These are phyloP conservation scores for Aureobasidium sp. DNA, from an alignment of 2,329 filamentous ascomycete genomes.

Conservation along the genomic window DNA sequence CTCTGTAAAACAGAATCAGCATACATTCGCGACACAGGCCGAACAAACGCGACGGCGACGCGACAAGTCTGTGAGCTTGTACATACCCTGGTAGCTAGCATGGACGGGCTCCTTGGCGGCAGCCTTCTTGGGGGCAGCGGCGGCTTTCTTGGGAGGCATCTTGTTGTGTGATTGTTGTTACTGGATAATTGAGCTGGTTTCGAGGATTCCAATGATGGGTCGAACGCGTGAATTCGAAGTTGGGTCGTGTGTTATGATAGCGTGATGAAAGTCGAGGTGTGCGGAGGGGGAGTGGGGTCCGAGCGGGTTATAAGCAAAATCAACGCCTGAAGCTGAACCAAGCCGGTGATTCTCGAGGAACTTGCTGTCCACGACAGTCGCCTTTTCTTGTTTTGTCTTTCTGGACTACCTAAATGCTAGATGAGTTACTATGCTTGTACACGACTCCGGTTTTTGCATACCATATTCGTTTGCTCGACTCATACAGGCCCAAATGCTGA, in stretches of 20 bases:
- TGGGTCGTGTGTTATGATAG: conserved; percentile 13
- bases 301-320: background rate
- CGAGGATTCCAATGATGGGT: conserved; percentile 31
- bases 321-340: background rate
- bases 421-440: background rate
- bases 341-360: background rate
- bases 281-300: no score
- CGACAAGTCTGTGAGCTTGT: conserved; percentile 31
- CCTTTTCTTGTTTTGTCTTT: background rate
- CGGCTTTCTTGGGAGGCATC: conserved; percentile 62
- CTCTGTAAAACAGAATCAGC: conserved; percentile 51
- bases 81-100: conserved; percentile 60
- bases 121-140: conserved; percentile 50
- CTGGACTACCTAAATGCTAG: background rate
- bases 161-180: conserved; percentile 26
- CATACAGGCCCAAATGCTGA: background rate
- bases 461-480: background rate
- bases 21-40: conserved; percentile 42
- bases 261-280: conserved; percentile 17
- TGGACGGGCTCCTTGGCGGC: conserved; percentile 48
- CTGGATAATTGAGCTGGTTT: conserved; percentile 23
- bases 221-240: conserved; percentile 14
- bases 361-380: background rate
- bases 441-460: background rate
- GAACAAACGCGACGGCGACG: conserved; percentile 31